A percentile compares a stretch with the other conserved stretches of the same genome.
These are phyloP conservation scores for Primulina huaijiensis DNA, from an alignment of 257 asterid species.

Conservation along the genomic window DNA sequence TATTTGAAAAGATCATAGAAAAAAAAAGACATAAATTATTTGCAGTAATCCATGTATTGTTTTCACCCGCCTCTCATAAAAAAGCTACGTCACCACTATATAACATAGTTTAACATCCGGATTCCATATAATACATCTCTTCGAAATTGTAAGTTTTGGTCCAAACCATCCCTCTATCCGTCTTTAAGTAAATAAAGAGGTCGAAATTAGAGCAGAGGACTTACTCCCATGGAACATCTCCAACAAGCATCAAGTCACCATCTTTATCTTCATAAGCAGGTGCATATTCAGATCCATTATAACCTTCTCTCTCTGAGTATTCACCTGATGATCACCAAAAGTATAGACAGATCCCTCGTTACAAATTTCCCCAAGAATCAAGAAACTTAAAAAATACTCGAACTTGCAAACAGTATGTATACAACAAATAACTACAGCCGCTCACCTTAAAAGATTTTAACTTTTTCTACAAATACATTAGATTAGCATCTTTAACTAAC, in stretches of 20 bases:
- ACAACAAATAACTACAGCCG: neutral
- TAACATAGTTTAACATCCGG: neutral
- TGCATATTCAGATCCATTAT: slow-evolving; percentile 55
- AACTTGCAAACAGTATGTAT: neutral
- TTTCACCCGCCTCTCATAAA: neutral
- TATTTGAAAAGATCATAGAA: no score
- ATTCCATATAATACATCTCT: no score
- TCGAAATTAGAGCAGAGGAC: slow-evolving; percentile 14
- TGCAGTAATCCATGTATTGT: no score
- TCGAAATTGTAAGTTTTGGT: no score
- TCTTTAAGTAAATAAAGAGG: neutral
- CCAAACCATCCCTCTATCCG: neutral
- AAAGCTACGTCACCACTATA: slow-evolving; percentile 7
- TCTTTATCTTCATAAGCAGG: slow-evolving; percentile 73
- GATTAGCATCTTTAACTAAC: neutral
- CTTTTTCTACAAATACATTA: neutral
- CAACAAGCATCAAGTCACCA: slow-evolving; percentile 72
- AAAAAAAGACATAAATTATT: no score
- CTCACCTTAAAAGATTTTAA: neutral
- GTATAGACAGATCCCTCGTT: neutral
- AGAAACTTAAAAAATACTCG: neutral
- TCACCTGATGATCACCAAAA: slow-evolving; percentile 24
- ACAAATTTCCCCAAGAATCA: neutral
- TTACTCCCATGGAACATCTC: slow-evolving; percentile 74
- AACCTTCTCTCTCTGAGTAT: slow-evolving; percentile 63